Evolutionary conservation across 169 alveolate species (phyloP).

Genomic region (Eimeria acervulina): DNA sequence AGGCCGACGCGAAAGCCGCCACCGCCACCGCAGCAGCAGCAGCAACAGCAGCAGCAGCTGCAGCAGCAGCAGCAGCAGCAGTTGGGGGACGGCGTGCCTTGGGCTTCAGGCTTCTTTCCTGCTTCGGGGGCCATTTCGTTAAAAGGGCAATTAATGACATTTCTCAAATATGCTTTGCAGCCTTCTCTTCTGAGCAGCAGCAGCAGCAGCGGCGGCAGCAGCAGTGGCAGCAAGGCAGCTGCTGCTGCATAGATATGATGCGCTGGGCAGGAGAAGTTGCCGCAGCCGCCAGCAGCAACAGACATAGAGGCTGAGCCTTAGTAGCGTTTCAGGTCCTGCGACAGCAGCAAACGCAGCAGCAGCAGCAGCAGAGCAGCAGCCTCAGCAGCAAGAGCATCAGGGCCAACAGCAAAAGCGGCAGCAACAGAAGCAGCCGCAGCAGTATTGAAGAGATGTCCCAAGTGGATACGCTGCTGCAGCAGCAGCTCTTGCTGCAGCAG

Average conservation of each 20-base stretch:
- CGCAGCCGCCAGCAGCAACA: slow-evolving; percentile 1
- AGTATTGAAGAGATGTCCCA: slow-evolving; percentile 29
- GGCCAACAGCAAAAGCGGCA: not conserved
- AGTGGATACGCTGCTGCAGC: slow-evolving; percentile 59
- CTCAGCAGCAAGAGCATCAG: not conserved
- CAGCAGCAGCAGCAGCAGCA: not conserved
- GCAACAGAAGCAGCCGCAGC: slow-evolving; percentile 11
- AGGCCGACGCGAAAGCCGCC: not conserved
- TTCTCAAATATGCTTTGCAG: not conserved
- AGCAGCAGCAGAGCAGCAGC: not conserved
- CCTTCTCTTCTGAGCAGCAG: not conserved
- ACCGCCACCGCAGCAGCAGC: no score
- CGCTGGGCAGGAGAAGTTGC: not conserved
- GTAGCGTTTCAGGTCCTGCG: not conserved
- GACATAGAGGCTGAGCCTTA: not conserved
- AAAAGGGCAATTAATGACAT: not conserved
- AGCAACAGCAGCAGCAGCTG: not conserved
- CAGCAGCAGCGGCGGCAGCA: not conserved
- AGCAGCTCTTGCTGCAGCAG: slow-evolving; percentile 65
- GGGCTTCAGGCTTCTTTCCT: not conserved
- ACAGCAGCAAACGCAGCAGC: not conserved
- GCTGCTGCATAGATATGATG: not conserved
- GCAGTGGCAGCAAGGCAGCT: not conserved
- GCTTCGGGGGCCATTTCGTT: not conserved
- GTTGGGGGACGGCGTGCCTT: not conserved